These are phyloP conservation scores for Tetraselmis chui DNA, from an alignment of 139 green algal genomes.

Conservation along the genomic window DNA sequence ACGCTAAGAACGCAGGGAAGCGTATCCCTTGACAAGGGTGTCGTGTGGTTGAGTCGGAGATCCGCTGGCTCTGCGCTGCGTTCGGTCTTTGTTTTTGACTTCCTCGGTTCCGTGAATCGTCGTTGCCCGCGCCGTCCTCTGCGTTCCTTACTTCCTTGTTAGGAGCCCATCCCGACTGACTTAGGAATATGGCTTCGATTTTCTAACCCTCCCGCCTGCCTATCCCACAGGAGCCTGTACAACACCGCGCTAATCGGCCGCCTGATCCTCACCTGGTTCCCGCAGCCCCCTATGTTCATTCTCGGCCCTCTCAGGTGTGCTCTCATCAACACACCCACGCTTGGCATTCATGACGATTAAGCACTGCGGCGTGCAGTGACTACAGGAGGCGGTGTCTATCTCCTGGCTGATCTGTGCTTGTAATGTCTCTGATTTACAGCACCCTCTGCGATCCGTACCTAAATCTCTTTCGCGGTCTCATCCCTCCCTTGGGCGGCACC, in stretches of 20 bases:
- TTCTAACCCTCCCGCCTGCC: too few relatives aligned
- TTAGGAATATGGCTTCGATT: too few relatives aligned
- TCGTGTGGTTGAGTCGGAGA: neutral
- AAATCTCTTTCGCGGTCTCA: slow-evolving; percentile 96
- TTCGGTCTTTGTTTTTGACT: neutral
- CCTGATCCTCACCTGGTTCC: slow-evolving; percentile 97
- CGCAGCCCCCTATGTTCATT: slow-evolving; percentile 71
- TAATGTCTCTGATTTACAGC: slow-evolving; percentile 9
- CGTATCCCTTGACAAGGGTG: neutral
- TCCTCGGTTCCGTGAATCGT: too few relatives aligned
- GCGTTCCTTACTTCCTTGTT: too few relatives aligned
- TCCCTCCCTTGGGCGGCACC: slow-evolving; percentile 85
- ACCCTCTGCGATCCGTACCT: slow-evolving; percentile 92
- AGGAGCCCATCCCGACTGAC: too few relatives aligned
- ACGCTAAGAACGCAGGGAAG: too few relatives aligned
- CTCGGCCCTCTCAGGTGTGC: slow-evolving; percentile 56
- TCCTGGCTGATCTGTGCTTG: neutral
- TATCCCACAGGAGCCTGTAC: slow-evolving; percentile 85
- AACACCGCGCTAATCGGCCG: slow-evolving; percentile 89
- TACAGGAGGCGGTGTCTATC: neutral
- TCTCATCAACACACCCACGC: neutral
- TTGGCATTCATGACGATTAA: neutral
- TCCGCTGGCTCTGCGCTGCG: neutral
- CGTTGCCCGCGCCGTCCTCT: neutral
- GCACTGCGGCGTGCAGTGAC: neutral